These are phyloP conservation scores for Rhododendron griersonianum DNA, from an alignment of 148 eudicot genomes.

Conservation along the genomic window DNA sequence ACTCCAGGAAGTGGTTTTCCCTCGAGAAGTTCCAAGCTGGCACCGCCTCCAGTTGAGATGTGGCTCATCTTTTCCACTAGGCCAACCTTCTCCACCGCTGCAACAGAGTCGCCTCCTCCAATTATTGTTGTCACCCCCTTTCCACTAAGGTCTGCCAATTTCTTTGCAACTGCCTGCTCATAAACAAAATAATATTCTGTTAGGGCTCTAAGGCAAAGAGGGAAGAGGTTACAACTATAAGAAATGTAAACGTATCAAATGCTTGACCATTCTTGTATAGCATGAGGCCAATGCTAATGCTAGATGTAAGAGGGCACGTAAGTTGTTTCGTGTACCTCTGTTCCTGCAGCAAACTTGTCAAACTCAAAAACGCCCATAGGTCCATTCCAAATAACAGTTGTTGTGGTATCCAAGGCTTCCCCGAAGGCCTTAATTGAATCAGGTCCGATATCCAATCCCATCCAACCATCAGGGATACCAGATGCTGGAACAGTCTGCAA, in stretches of 20 bases:
- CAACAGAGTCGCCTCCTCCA: slow-evolving; percentile 93
- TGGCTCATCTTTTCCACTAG: slow-evolving; percentile 96
- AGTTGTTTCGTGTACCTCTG: slow-evolving; percentile 49
- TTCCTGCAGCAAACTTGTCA: slow-evolving; percentile 85
- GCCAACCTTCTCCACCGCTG: slow-evolving; percentile 91
- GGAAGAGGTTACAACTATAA: background rate
- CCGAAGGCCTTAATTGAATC: slow-evolving; percentile 70
- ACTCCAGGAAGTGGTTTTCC: slow-evolving; percentile 88
- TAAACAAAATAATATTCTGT: too few species aligned
- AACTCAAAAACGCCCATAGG: slow-evolving; percentile 98
- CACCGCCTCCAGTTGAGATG: slow-evolving; percentile 96
- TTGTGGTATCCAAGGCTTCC: slow-evolving; percentile 78
- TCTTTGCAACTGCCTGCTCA: slow-evolving; percentile 67
- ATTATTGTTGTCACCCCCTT: slow-evolving; percentile 89
- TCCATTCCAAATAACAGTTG: slow-evolving; percentile 93
- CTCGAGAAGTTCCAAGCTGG: slow-evolving; percentile 92
- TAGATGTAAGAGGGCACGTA: background rate
- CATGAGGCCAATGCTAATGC: background rate
- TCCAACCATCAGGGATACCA: slow-evolving; percentile 91
- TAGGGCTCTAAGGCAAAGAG: background rate
- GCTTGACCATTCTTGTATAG: background rate
- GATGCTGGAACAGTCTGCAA: slow-evolving; percentile 77
- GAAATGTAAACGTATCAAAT: background rate
- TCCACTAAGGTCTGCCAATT: slow-evolving; percentile 78
- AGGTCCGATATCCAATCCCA: slow-evolving; percentile 97